Base-by-base conservation (phyloP, 495 filamentous ascomycete species). In the Durotheca rogersii region DNA sequence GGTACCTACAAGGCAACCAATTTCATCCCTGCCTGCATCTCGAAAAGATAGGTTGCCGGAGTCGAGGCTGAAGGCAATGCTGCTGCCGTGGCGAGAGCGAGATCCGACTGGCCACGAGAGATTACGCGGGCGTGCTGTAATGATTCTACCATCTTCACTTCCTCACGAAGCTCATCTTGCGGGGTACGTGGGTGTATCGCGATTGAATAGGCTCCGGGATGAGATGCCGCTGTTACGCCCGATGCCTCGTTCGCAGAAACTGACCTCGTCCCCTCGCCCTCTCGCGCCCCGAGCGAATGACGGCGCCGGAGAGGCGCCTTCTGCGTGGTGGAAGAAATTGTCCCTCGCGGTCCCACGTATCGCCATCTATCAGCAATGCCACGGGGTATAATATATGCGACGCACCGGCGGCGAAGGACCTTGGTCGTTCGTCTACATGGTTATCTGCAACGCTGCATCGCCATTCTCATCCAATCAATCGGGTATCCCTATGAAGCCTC, bases 391-490 rank as follows among this genome's bases (percentile, higher is more conserved):
- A n/a, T n/a, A 33, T 51, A 51, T 47, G 41, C 42, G 51, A 53
- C 47, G 42, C 42, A 41, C 20, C 42, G 14, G 30, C 20, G 35
- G 23, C 20, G 21, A 47, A 55, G 38, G 38, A 18, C 44, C 32
- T 20, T 38, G 27, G 31, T 36, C 18, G 29, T 35, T 29, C 36
- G 30, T 42, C 12, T 16, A 45, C 33, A n/a, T n/a, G n/a, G n/a
- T n/a, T 31, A 41, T 49, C 44, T 49, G 55, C 49, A 58, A 49
- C 49, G 40, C 49, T 45, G 49, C 55, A 58, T 49, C 43, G 45
- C 45, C 45, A 41, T 15, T 46, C 9, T 10, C 33, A 27, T 53
- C 55, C 55, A 58, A 58, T 58, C 49, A 58, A 52, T 41, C 34
- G 20, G 27, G 34, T 29, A 34, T 30, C 32, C 33, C 12, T 20